These are phyloP conservation scores for Podosphaera leucotricha DNA, from an alignment of 2,329 filamentous ascomycete species.

Conservation along the genomic window DNA sequence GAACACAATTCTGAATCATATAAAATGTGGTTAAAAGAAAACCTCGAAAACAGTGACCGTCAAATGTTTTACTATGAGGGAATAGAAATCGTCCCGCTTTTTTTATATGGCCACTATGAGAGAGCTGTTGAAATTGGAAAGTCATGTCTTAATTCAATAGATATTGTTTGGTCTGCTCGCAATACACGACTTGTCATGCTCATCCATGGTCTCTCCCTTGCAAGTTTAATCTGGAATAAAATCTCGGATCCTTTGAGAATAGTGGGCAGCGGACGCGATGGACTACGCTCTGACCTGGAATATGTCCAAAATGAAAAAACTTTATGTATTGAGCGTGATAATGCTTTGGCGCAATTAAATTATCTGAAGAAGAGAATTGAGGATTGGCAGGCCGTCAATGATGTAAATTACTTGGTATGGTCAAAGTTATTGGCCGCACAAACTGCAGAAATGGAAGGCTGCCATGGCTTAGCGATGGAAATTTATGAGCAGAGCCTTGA, in stretches of 20 bases:
- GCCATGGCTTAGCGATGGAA: slow-evolving; percentile 33
- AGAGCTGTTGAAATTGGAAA: slow-evolving; percentile 33
- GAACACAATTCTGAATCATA: slow-evolving; percentile 35
- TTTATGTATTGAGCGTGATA: slow-evolving; percentile 20
- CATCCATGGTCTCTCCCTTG: slow-evolving; percentile 34
- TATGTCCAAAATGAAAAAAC: slow-evolving; percentile 17
- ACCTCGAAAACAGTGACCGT: slow-evolving; percentile 31
- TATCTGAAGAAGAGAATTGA: slow-evolving; percentile 35
- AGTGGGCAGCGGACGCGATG: slow-evolving; percentile 10
- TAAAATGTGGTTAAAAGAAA: slow-evolving; percentile 31
- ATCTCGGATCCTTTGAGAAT: slow-evolving; percentile 10
- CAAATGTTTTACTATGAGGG: slow-evolving; percentile 46
- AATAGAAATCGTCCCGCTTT: slow-evolving; percentile 37
- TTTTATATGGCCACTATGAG: slow-evolving; percentile 38
- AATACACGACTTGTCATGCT: slow-evolving; percentile 32
- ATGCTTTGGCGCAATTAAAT: slow-evolving; percentile 28
- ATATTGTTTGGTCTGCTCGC: slow-evolving; percentile 33
- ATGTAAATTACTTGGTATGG: slow-evolving; percentile 51
- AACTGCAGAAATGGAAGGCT: slow-evolving; percentile 34
- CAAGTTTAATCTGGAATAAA: slow-evolving; percentile 22
- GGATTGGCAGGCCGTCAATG: slow-evolving; percentile 36
- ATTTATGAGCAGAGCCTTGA: slow-evolving; percentile 50
- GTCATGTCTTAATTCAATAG: slow-evolving; percentile 22
- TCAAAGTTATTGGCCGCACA: slow-evolving; percentile 45
- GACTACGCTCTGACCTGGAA: slow-evolving; percentile 11